Base-by-base conservation (phyloP, 2,329 filamentous ascomycete species). In the Diplodia intermedia region DNA sequence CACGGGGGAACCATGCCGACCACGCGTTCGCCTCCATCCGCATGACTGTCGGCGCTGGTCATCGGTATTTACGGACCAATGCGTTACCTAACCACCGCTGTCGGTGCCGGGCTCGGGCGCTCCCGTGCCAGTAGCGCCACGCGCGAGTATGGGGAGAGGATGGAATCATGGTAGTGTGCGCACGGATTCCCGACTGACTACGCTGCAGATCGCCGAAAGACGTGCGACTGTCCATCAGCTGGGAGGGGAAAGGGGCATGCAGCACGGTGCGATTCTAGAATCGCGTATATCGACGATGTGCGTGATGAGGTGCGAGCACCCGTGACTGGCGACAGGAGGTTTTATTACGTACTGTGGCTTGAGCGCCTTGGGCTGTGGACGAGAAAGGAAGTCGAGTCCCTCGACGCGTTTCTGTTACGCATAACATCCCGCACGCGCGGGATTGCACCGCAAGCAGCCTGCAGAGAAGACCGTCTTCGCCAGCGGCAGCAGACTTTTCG, bases 301-400 rank as follows among this genome's bases (percentile, higher is more conserved):
- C 57, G 36, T 61, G 40, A 61, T 61, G 40, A 49, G n/a, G 57
- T 49, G 57, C 23, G 14, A 38, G n/a, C 15, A 26, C 57, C 40
- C 40, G 31, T n/a, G 14, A 18, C 36, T 43, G 36, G 36, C 55
- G 29, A 60, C 36, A 20, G 20, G 14, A 15, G 11, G 23, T 61
- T 14, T 49, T 61, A 61, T 61, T 61, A 61, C 57, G 57, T 61
- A 61, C 40, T 61, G 57, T 61, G 57, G 57, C 57, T 61, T 61
- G 38, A 61, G 57, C 57, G 40, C 57, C 57, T 31, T 61, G 57
- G 20, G 14, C 40, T 12, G 18, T 33, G 5, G 26, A 43, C 40
- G 40, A 61, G 47, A 61, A 49, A 23, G 57, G 57, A 31, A 61
- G 18, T 49, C 57, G 23, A 61, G 40, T 61, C 57, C 57, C 57